A percentile compares a stretch with the other conserved stretches of the same genome.
phyloP scores from a whole-genome alignment of 306 rosid species.

The Vicia faba region DNA sequence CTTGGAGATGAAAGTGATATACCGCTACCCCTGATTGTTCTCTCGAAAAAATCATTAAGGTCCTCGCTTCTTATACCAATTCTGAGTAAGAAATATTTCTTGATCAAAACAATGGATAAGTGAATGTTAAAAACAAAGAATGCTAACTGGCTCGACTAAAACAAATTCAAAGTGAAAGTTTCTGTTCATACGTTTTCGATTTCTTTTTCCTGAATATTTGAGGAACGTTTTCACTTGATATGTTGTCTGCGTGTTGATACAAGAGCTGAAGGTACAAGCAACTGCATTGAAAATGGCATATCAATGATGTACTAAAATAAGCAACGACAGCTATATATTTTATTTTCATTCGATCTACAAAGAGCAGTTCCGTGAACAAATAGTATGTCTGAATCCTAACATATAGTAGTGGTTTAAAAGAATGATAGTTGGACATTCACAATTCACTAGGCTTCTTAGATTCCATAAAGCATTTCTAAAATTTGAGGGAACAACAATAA shows the following conservation, averaged over 20 bases:
- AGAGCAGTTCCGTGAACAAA: no score
- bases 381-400: no score
- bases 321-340: no score
- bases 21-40: slow-evolving; percentile 64
- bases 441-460: no score
- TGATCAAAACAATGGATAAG: slow-evolving; percentile 31
- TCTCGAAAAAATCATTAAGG: slow-evolving; percentile 71
- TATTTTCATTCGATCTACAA: no score
- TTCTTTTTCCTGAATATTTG: slow-evolving; percentile 74
- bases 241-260: slow-evolving; percentile 70
- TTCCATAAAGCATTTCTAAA: no score
- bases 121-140: slow-evolving; percentile 34
- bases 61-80: slow-evolving; percentile 94
- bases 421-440: no score
- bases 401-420: no score
- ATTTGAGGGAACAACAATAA: no score
- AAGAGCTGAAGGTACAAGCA: slow-evolving; percentile 92
- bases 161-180: slow-evolving; percentile 29
- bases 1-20: slow-evolving; percentile 91
- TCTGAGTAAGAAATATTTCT: slow-evolving; percentile 50
- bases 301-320: slow-evolving; percentile 33
- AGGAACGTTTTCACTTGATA: slow-evolving; percentile 76
- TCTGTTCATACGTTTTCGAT: slow-evolving; percentile 62
- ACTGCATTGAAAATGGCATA: slow-evolving; percentile 52
- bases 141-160: slow-evolving; percentile 18